Conservation (phyloP, 164 flowering plant genomes). For the Magnolia officinalis region DNA sequence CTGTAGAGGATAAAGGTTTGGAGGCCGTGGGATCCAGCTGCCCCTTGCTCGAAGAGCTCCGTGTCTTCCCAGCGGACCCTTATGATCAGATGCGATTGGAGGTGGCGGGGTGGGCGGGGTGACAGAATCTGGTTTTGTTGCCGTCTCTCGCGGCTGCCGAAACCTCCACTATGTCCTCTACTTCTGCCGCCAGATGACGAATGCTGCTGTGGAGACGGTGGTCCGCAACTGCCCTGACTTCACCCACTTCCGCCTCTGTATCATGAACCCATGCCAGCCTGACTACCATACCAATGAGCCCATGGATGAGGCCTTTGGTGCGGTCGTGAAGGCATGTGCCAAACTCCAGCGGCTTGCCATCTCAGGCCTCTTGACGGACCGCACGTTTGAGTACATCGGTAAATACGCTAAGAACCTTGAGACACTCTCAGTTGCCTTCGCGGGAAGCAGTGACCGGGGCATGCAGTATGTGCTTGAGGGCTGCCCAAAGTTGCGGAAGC, state of each 20-base stretch:
- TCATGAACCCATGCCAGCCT: conserved; percentile 61
- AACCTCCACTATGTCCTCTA: conserved; percentile 66
- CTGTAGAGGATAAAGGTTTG: conserved; percentile 70
- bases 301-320: conserved; percentile 81
- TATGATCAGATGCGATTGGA: conserved; percentile 42
- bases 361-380: conserved; percentile 74
- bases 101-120: conserved; percentile 38
- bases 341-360: conserved; percentile 69
- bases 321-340: conserved; percentile 61
- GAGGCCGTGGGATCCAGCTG: conserved; percentile 65
- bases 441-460: conserved; percentile 65
- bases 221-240: conserved; percentile 74
- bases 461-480: conserved; percentile 68
- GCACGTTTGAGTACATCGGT: conserved; percentile 68
- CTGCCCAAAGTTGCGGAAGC: conserved; percentile 66
- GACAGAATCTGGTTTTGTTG: conserved; percentile 67
- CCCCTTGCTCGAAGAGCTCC: conserved; percentile 65
- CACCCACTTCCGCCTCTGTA: conserved; percentile 77
- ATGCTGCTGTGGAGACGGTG: conserved; percentile 64
- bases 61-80: conserved; percentile 75
- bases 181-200: conserved; percentile 81
- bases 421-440: conserved; percentile 81
- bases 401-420: conserved; percentile 64
- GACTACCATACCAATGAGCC: conserved; percentile 65
- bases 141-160: conserved; percentile 75